Percentiles rank a stretch among this genome's conserved stretches.
Evolutionary conservation across 345 rosid genomes (phyloP).

Genomic region (Eucalyptus cloeziana): DNA sequence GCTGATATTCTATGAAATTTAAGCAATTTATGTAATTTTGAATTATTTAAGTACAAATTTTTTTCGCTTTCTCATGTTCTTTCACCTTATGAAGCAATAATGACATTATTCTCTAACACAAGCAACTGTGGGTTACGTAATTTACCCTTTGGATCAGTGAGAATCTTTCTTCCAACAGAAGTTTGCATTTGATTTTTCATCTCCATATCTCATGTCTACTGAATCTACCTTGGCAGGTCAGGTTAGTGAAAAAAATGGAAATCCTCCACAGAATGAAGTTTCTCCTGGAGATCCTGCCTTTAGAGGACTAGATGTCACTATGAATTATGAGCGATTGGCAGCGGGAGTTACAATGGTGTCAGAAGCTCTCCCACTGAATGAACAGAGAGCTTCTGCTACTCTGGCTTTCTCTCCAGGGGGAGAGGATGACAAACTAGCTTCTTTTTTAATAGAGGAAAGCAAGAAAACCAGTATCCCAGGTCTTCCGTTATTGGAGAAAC

Average conservation of each 20-base stretch:
- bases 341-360: conserved; percentile 4
- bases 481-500: conserved; percentile 9
- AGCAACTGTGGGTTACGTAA: not conserved
- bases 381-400: conserved; percentile 6
- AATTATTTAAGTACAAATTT: not conserved
- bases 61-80: not conserved
- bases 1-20: not conserved
- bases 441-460: not conserved
- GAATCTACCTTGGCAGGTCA: not conserved
- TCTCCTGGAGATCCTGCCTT: not conserved
- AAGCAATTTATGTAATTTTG: not conserved
- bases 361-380: not conserved
- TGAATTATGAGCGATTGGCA: not conserved
- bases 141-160: not conserved
- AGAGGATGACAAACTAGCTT: conserved; percentile 5
- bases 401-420: not conserved
- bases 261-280: conserved; percentile 2
- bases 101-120: not conserved
- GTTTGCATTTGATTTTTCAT: not conserved
- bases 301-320: conserved; percentile 5
- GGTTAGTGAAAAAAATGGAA: not conserved
- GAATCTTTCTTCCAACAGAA: not conserved
- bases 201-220: not conserved
- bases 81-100: not conserved
- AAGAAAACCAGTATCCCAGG: not conserved